Evolutionary conservation across 192 early-diverging fungal species (phyloP), one percentile per base, ranked within the genome.

Genomic region (Coemansia sp.): DNA sequence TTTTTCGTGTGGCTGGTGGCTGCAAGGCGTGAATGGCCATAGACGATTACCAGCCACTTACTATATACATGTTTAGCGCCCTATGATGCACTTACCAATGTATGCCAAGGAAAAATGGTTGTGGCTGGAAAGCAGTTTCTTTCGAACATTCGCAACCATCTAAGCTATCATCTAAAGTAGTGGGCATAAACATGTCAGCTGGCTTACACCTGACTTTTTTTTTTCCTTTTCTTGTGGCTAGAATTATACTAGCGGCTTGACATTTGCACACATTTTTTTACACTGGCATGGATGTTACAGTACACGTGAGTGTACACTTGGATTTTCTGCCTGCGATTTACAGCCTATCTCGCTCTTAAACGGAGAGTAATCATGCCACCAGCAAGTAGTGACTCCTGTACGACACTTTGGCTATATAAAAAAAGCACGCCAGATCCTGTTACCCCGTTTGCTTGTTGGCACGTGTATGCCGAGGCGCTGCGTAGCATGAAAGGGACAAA

Each of bases 1-100:
- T 53, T 53, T 53, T 13, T 11, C 3, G 57, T 35, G 55, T 58
- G 55, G 55, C 55, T 60, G 58, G 58, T 60, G 58, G 58, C 58
- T 60, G 58, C 35, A 19, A 60, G 58, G 33, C 58, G 53, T 30
- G 17, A 60, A 37, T 60, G 58, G 28, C 28, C 10, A 57, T 57
- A 57, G 11, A 7, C 11, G 53, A 57, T 57, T 28, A 49, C 46
- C 46, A 49, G 46, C 52, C 52, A 55, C 52, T 32, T 55, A 11
- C 52, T 10, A 55, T 6, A 30, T 55, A 14, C 0, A 44, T 44
- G 1, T 55, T 55, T 55, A 2, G 2, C 17, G n/a, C 46, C n/a
- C 46, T 49, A 49, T 49, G 46, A 4, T 8, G 3, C 52, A 55
- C 28, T 55, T 8, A 30, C 26, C 28, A 55, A 55, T 55, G 52